A percentile compares a stretch with the other conserved stretches of the same genome.
These are phyloP conservation scores for Auricularia sp. DNA, from an alignment of 768 basidiomycete species.

Conservation along the genomic window DNA sequence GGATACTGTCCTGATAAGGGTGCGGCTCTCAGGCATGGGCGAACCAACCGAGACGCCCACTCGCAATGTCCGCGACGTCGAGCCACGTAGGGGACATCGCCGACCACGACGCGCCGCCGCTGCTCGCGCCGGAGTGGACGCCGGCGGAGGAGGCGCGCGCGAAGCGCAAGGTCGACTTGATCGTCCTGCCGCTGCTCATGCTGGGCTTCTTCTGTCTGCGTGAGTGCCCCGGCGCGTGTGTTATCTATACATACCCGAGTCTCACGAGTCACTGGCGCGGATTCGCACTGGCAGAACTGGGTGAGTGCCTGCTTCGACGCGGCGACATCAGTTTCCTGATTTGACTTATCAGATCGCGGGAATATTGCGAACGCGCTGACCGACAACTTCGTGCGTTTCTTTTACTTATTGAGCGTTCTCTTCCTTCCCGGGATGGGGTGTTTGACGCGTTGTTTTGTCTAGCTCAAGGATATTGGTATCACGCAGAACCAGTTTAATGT, in stretches of 20 bases:
- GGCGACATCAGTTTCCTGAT: not conserved
- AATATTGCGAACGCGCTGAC: not conserved
- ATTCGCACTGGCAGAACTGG: not conserved
- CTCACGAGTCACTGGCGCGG: not conserved
- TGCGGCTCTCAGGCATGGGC: not conserved
- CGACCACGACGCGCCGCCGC: not conserved
- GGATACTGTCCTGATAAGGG: not conserved
- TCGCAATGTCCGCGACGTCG: not conserved
- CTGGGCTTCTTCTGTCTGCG: slow-evolving; percentile 1
- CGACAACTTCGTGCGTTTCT: not conserved
- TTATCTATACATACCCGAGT: not conserved
- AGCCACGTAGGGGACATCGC: not conserved
- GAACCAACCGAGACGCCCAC: not conserved
- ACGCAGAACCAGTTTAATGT: not conserved
- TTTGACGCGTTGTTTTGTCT: not conserved
- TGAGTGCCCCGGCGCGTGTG: not conserved
- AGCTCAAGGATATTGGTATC: not conserved
- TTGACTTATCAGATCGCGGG: not conserved
- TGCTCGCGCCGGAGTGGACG: not conserved
- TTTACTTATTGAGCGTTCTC: no score
- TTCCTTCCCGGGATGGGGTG: no score
- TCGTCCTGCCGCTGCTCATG: slow-evolving; percentile 1
- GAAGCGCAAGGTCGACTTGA: not conserved
- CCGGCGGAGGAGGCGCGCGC: not conserved
- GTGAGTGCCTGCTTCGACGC: not conserved